These are phyloP conservation scores for Haematococcus lacustris DNA, from an alignment of 139 green algal genomes.

Conservation along the genomic window DNA sequence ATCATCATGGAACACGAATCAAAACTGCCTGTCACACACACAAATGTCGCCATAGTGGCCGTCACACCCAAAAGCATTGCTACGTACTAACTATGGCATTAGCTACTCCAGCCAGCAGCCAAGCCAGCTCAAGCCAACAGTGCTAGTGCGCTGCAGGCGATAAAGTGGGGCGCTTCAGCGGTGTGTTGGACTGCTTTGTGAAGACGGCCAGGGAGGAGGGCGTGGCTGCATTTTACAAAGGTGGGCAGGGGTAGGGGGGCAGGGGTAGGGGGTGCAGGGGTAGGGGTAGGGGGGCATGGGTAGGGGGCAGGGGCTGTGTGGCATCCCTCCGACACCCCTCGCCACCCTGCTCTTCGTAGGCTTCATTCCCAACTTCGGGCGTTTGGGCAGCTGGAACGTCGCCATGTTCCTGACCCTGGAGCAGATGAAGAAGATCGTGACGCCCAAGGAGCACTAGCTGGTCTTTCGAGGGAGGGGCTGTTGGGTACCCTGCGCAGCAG, in stretches of 20 bases:
- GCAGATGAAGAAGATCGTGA: no score
- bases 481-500: no score
- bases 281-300: background rate
- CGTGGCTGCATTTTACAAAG: conserved; percentile 82
- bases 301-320: background rate
- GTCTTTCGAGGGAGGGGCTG: no score
- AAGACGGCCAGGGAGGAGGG: conserved; percentile 84
- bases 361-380: conserved; percentile 89
- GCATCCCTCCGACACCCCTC: background rate
- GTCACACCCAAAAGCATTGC: no score
- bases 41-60: no score
- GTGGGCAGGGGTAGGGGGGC: background rate
- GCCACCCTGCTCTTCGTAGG: conserved; percentile 17
- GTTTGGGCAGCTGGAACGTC: conserved; percentile 87
- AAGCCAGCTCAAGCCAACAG: no score
- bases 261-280: background rate
- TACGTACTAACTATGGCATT: no score
- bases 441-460: no score
- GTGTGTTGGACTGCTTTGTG: conserved; percentile 89
- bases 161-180: conserved; percentile 56
- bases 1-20: no score
- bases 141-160: conserved; percentile 65
- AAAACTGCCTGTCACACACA: no score
- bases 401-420: conserved; percentile 97
- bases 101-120: no score